phyloP scores from a whole-genome alignment of 495 filamentous ascomycete genomes.

The Penicillium angulare region DNA sequence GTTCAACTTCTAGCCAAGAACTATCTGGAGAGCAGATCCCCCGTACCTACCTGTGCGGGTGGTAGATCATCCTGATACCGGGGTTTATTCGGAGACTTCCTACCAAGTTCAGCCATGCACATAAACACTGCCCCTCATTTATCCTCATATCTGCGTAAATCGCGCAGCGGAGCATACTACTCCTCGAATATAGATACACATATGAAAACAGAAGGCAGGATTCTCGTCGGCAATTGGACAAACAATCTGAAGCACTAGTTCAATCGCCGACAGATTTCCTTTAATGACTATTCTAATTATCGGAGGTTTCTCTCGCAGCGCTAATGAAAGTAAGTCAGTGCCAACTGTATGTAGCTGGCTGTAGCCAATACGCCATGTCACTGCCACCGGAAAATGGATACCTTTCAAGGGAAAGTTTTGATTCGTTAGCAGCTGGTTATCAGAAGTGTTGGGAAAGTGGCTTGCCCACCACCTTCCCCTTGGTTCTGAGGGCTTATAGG shows the following conservation, averaged over 20 bases:
- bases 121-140: not conserved
- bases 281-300: not conserved
- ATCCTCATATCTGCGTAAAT: not conserved
- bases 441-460: conserved; percentile 9
- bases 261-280: not conserved
- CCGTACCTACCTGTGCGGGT: conserved; percentile 17
- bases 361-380: conserved; percentile 6
- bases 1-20: not conserved
- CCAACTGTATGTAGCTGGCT: too few species aligned
- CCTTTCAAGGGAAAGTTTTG: not conserved
- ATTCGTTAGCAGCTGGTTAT: conserved; percentile 8
- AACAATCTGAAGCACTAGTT: not conserved
- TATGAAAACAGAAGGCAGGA: too few species aligned
- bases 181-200: too few species aligned
- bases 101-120: not conserved
- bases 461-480: not conserved
- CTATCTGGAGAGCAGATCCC: not conserved
- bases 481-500: not conserved
- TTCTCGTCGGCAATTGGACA: not conserved
- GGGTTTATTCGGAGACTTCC: not conserved
- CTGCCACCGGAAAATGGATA: conserved; percentile 2
- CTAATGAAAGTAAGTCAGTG: not conserved
- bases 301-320: not conserved
- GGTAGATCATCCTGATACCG: conserved; percentile 9
- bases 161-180: too few species aligned